Percentiles rank a stretch among this genome's conserved stretches.
phyloP scores from a whole-genome alignment of 495 filamentous ascomycete genomes.

The Immersiella caudata region DNA sequence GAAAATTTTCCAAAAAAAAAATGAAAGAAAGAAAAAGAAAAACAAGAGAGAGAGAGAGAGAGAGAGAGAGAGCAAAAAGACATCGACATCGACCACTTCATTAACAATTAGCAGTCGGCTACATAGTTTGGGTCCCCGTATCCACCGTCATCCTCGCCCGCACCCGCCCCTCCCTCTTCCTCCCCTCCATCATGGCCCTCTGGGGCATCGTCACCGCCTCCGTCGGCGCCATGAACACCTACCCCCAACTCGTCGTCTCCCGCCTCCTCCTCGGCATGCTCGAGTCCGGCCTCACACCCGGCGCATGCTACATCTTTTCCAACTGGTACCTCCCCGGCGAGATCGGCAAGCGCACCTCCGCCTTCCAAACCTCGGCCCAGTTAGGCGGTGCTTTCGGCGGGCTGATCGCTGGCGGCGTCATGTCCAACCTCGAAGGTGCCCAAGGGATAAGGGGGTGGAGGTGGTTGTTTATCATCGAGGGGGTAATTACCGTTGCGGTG shows the following conservation, averaged over 20 bases:
- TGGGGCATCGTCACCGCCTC: constrained; percentile 61
- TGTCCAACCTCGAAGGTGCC: constrained; percentile 57
- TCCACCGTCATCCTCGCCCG: constrained; percentile 16
- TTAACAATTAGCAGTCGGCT: no score
- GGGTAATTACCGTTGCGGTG: constrained; percentile 52
- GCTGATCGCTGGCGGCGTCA: constrained; percentile 41
- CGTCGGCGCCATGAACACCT: constrained; percentile 54
- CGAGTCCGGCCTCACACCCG: constrained; percentile 62
- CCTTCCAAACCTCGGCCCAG: constrained; percentile 62
- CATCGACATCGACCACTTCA: no score
- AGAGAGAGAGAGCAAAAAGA: no score
- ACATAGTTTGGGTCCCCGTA: constrained; percentile 52
- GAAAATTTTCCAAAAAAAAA: background rate
- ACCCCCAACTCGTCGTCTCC: constrained; percentile 54
- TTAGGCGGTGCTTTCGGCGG: constrained; percentile 65
- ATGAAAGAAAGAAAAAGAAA: no score
- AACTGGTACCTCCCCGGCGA: constrained; percentile 68
- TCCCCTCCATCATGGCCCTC: constrained; percentile 55
- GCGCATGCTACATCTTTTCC: constrained; percentile 57
- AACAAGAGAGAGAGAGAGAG: no score
- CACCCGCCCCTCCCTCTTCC: constrained; percentile 51
- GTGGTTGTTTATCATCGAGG: constrained; percentile 61
- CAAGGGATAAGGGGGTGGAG: constrained; percentile 50
- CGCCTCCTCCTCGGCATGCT: constrained; percentile 62
- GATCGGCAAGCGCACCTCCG: constrained; percentile 58